phyloP scores from a whole-genome alignment of 805 yeast species.

The Priceomyces fermenticarens region DNA sequence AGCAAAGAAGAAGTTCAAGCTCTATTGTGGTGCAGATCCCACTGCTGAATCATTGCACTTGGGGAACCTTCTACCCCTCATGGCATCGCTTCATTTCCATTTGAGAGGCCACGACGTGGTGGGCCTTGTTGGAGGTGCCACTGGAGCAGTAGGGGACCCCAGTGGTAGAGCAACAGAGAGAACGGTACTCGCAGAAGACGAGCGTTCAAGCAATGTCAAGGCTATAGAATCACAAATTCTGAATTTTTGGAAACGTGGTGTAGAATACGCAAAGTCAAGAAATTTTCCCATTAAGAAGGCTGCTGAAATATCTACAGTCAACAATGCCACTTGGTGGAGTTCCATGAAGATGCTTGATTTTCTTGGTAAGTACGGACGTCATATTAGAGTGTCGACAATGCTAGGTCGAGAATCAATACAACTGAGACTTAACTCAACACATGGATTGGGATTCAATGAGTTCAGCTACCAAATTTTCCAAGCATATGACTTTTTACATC shows the following conservation, averaged over 20 bases:
- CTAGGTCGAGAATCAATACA: conserved; percentile 84
- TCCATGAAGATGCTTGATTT: conserved; percentile 74
- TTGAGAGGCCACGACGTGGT: conserved; percentile 82
- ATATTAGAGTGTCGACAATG: conserved; percentile 83
- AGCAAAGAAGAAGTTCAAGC: conserved; percentile 40
- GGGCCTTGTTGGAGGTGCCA: conserved; percentile 90
- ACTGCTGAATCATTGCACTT: conserved; percentile 86
- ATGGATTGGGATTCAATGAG: conserved; percentile 90
- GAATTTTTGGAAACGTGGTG: conserved; percentile 59
- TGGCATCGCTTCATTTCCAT: conserved; percentile 80
- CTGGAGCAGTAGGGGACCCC: conserved; percentile 96
- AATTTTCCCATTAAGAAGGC: conserved; percentile 24
- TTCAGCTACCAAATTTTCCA: conserved; percentile 90
- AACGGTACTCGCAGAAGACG: conserved; percentile 47
- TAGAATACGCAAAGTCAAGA: conserved; percentile 57
- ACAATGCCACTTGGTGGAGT: conserved; percentile 87
- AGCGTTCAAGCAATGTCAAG: conserved; percentile 53
- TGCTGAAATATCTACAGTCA: conserved; percentile 47
- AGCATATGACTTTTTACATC: conserved; percentile 89
- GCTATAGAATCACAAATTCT: conserved; percentile 62
- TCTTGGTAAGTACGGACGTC: conserved; percentile 69
- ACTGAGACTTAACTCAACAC: conserved; percentile 61
- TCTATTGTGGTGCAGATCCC: conserved; percentile 97
- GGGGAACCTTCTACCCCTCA: conserved; percentile 85
- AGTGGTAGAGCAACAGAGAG: conserved; percentile 87